Conservation (phyloP, 306 rosid species). For the Begonia fuchsioides region DNA sequence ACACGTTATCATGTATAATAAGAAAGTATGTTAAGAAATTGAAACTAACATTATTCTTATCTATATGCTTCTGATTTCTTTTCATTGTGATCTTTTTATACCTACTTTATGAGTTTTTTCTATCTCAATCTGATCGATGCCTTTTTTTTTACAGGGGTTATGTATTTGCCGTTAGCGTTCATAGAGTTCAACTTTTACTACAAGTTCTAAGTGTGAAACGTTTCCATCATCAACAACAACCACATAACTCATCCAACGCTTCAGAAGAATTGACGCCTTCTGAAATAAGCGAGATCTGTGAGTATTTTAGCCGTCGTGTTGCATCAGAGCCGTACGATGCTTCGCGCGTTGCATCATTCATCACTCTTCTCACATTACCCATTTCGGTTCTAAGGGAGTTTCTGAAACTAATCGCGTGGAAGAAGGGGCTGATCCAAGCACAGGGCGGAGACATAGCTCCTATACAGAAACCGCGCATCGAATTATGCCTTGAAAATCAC, state of each 20-base stretch:
- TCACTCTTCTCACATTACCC: slow-evolving; percentile 92
- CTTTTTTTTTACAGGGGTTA: slow-evolving; percentile 79
- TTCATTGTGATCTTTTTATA: no score
- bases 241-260: slow-evolving; percentile 54
- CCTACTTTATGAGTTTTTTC: no score
- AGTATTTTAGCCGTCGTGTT: slow-evolving; percentile 96
- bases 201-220: slow-evolving; percentile 98
- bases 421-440: slow-evolving; percentile 70
- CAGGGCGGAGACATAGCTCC: slow-evolving; percentile 83
- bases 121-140: not conserved
- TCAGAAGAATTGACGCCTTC: slow-evolving; percentile 78
- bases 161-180: slow-evolving; percentile 99
- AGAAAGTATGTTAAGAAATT: no score
- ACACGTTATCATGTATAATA: no score
- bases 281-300: slow-evolving; percentile 92
- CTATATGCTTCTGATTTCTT: no score
- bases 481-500: slow-evolving; percentile 95
- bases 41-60: no score
- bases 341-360: slow-evolving; percentile 96
- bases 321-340: slow-evolving; percentile 99
- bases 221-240: slow-evolving; percentile 89
- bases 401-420: slow-evolving; percentile 94
- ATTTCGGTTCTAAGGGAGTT: slow-evolving; percentile 84
- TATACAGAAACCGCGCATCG: slow-evolving; percentile 85
- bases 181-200: slow-evolving; percentile 95